phyloP scores from a whole-genome alignment of 2,329 filamentous ascomycete species.

The Verticillium isaacii region DNA sequence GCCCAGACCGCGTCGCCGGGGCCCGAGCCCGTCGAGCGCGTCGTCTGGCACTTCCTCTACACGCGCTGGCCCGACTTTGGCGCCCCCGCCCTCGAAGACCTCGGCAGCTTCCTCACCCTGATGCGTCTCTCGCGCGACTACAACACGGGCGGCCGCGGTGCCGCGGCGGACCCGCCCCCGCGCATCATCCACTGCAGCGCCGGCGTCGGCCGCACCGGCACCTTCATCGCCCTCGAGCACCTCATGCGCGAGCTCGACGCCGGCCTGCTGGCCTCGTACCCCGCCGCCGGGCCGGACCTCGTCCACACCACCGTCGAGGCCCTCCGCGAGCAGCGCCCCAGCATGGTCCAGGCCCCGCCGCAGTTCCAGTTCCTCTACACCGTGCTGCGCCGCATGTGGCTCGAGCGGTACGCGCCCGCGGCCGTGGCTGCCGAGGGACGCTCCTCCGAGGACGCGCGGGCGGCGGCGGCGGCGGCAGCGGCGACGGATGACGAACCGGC shows the following conservation, averaged over 20 bases:
- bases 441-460: constrained; percentile 28
- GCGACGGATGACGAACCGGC: constrained; percentile 34
- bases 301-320: constrained; percentile 75
- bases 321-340: constrained; percentile 81
- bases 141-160: constrained; percentile 34
- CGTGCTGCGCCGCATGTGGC: constrained; percentile 71
- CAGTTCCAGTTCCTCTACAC: constrained; percentile 90
- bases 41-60: constrained; percentile 82
- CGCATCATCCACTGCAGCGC: constrained; percentile 86
- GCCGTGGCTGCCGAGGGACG: constrained; percentile 1
- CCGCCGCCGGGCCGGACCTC: constrained; percentile 47
- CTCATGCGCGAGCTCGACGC: constrained; percentile 76
- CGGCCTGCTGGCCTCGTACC: constrained; percentile 57
- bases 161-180: constrained; percentile 38
- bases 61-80: constrained; percentile 87
- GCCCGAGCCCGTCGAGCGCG: constrained; percentile 30
- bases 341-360: constrained; percentile 87
- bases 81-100: constrained; percentile 66
- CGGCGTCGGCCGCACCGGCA: constrained; percentile 89
- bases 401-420: constrained; percentile 51
- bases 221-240: constrained; percentile 94
- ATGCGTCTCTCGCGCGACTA: constrained; percentile 60
- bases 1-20: constrained; percentile 25
- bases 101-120: constrained; percentile 63
- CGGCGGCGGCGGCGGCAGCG: constrained; percentile 5